Percentiles rank a stretch among this genome's conserved stretches.
These are phyloP conservation scores for Lactarius vividus DNA, from an alignment of 768 basidiomycete species.

Conservation along the genomic window DNA sequence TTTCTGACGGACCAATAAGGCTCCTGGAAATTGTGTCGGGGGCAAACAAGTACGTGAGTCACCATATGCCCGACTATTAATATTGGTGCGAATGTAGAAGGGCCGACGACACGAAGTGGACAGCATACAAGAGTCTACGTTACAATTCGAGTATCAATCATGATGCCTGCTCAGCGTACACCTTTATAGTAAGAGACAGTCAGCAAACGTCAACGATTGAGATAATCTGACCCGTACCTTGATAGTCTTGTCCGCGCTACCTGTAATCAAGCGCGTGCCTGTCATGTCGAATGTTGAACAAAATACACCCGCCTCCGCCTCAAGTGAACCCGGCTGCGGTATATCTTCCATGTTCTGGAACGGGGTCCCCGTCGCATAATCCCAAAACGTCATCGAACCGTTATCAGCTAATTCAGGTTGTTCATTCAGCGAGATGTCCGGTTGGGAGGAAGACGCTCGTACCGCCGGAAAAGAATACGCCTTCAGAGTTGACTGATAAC, in stretches of 20 bases:
- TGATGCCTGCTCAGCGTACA: slow-evolving; percentile 72
- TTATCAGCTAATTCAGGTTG: slow-evolving; percentile 68
- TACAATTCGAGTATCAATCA: slow-evolving; percentile 30
- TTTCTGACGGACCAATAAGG: no score
- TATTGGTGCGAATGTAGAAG: background rate
- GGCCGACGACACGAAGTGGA: background rate
- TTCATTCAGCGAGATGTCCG: background rate
- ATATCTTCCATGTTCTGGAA: slow-evolving; percentile 94
- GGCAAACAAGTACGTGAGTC: background rate
- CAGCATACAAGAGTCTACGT: background rate
- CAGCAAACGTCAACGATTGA: slow-evolving; percentile 1
- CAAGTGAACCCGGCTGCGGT: slow-evolving; percentile 96
- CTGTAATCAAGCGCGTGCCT: slow-evolving; percentile 90
- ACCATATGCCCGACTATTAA: background rate
- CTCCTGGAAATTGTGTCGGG: no score
- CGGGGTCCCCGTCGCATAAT: slow-evolving; percentile 89
- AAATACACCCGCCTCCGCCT: slow-evolving; percentile 96
- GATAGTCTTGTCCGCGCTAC: slow-evolving; percentile 98
- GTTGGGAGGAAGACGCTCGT: slow-evolving; percentile 28
- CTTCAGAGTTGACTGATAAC: slow-evolving; percentile 88
- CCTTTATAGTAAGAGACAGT: slow-evolving; percentile 33
- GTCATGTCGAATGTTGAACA: slow-evolving; percentile 97
- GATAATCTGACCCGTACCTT: slow-evolving; percentile 56
- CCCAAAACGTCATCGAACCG: slow-evolving; percentile 89
- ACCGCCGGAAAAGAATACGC: slow-evolving; percentile 98